Conservation (phyloP, 2,329 filamentous ascomycete genomes). For the Torrubiellomyces zombiae region DNA sequence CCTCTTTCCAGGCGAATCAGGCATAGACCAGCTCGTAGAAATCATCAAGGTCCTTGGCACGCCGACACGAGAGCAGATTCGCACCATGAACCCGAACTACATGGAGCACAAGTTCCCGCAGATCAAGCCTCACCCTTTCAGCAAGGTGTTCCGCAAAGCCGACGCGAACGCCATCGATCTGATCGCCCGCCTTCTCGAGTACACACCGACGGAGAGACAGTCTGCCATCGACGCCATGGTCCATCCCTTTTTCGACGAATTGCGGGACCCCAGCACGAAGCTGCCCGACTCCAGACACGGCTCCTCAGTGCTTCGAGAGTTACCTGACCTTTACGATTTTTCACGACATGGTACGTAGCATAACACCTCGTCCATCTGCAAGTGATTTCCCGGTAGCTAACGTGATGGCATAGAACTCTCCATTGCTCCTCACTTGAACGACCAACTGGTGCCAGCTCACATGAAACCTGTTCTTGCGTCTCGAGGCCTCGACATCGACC, state of each 20-base stretch:
- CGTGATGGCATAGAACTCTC: slow-evolving; percentile 60
- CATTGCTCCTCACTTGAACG: slow-evolving; percentile 79
- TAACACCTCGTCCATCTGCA: too few relatives aligned
- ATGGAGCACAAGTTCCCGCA: slow-evolving; percentile 99
- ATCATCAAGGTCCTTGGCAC: slow-evolving; percentile 99
- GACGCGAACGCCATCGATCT: slow-evolving; percentile 85
- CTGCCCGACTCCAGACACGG: slow-evolving; percentile 89
- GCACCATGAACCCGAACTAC: slow-evolving; percentile 99
- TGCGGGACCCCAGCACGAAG: slow-evolving; percentile 78
- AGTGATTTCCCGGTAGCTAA: slow-evolving; percentile 3
- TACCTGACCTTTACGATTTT: slow-evolving; percentile 86
- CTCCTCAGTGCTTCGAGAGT: slow-evolving; percentile 60
- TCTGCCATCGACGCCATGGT: slow-evolving; percentile 93
- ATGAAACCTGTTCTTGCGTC: slow-evolving; percentile 56
- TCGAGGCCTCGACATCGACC: slow-evolving; percentile 80
- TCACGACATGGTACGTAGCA: slow-evolving; percentile 64
- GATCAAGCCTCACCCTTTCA: slow-evolving; percentile 98
- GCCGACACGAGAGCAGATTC: slow-evolving; percentile 91
- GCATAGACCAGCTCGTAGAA: slow-evolving; percentile 95
- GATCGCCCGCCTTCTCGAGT: slow-evolving; percentile 85
- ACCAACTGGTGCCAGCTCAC: slow-evolving; percentile 73
- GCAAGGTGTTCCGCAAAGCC: slow-evolving; percentile 97
- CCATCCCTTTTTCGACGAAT: slow-evolving; percentile 95
- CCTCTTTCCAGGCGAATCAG: slow-evolving; percentile 93
- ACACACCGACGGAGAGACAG: slow-evolving; percentile 89